A percentile compares a stretch with the other conserved stretches of the same genome.
Evolutionary conservation across 208 protist species (phyloP).

Genomic region (Phytomonas sp.): DNA sequence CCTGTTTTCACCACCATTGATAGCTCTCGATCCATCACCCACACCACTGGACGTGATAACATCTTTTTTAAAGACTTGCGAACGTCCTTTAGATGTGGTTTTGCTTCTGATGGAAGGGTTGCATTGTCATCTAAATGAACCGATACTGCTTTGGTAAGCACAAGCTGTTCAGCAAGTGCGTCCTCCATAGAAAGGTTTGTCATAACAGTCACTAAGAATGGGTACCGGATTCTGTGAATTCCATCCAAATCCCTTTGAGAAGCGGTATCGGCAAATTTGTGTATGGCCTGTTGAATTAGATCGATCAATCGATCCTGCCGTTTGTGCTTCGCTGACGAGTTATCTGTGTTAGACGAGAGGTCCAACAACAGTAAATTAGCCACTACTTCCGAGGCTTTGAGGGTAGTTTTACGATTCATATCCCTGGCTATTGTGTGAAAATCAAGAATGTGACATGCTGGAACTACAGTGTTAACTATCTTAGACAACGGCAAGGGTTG

Average conservation of each 20-base stretch:
- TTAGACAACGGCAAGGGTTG: not conserved
- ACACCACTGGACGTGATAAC: not conserved
- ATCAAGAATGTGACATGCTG: not conserved
- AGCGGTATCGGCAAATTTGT: not conserved
- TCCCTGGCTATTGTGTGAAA: not conserved
- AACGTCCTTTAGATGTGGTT: not conserved
- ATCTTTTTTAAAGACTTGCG: not conserved
- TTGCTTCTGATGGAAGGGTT: not conserved
- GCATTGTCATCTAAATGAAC: not conserved
- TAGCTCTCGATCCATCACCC: not conserved
- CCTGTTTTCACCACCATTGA: not conserved
- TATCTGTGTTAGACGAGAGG: not conserved
- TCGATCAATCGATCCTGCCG: not conserved
- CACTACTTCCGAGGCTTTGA: not conserved
- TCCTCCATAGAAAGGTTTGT: not conserved
- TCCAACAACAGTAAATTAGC: not conserved
- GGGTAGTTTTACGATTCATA: not conserved
- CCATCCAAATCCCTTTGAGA: not conserved
- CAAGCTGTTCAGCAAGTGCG: not conserved
- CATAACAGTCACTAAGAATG: not conserved
- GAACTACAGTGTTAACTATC: not conserved
- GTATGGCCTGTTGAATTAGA: constrained; percentile 1
- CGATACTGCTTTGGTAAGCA: not conserved
- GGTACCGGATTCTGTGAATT: not conserved
- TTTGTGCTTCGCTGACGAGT: not conserved